Evolutionary conservation across 257 asterid genomes (phyloP), one percentile per base, ranked within the genome.

Genomic region (Knoxia roxburghii): DNA sequence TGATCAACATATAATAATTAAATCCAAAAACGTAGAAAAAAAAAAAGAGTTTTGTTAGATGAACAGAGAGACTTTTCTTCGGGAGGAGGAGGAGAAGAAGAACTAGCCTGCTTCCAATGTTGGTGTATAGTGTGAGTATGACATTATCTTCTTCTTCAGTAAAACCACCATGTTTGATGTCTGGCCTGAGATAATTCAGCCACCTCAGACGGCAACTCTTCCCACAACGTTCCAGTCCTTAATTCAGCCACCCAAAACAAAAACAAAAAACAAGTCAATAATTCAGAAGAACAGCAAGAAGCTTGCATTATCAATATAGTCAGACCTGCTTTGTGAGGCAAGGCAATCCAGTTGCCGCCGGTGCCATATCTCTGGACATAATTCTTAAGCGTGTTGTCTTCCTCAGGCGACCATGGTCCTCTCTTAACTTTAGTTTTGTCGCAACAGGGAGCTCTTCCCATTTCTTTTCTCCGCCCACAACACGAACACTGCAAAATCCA

Each of bases 381-480:
- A 53, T 76, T 70, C 65, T 63, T 86, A 57, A 88, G 96, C 10
- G 65, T 72, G 43, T 46, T 53, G 76, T 88, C 96, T 65, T 88
- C 96, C 56, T 88, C 90, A 56, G 82, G 89, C 8, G 94, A 88
- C 96, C 96, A 88, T 12, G 94, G 85, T 29, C 96, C 96, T 72
- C 87, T 86, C 76, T 86, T 88, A 5, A 88, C 94, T 78, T 81
- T 84, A 11, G 74, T 77, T 65, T 86, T 85, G 72, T 86, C 96
- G 79, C 96, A 88, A 37, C 96, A 88, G 27, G 96, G 94, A n/a
- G 96, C 86, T 80, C 94, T 82, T 62, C 94, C 96, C 94, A 84
- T 83, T 62, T 15, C 43, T 23, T 21, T 7, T 2, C 18, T 5
- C 13, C 1, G 1, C 11, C 7, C 15, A 8, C 43, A 46, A 46